Conservation (phyloP, 371 early-diverging fungal species). For the Parasitella parasitica region DNA sequence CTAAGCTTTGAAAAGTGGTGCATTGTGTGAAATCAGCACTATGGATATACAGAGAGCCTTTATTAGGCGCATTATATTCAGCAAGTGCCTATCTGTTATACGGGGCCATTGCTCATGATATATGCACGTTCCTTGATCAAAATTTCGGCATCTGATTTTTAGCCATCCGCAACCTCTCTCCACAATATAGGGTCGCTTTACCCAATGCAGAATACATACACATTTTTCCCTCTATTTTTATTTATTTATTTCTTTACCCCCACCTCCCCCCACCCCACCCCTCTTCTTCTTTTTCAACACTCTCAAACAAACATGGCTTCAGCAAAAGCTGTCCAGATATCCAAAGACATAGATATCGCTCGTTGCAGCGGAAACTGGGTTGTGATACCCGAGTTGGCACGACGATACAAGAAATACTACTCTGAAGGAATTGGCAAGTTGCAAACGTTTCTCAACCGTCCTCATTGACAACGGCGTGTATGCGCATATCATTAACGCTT, state of each 20-base stretch:
- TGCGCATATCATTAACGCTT: neutral
- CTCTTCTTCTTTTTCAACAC: neutral
- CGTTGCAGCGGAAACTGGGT: constrained; percentile 56
- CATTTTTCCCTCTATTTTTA: neutral
- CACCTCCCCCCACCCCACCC: neutral
- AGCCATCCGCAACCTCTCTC: neutral
- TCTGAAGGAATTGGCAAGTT: constrained; percentile 57
- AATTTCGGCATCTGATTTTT: neutral
- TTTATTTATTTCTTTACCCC: neutral
- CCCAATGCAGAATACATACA: neutral
- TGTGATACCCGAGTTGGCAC: constrained; percentile 55
- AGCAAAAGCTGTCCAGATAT: constrained; percentile 31
- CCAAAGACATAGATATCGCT: constrained; percentile 52
- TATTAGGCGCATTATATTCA: too few relatives aligned
- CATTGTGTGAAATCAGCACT: too few relatives aligned
- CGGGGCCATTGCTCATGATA: too few relatives aligned
- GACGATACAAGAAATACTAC: constrained; percentile 61
- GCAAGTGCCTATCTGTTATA: too few relatives aligned
- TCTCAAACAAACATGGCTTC: constrained; percentile 17
- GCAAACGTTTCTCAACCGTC: neutral
- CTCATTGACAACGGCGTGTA: neutral
- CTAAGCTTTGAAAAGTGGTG: too few relatives aligned
- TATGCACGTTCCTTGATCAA: too few relatives aligned
- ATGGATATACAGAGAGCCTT: too few relatives aligned
- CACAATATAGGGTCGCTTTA: neutral